A percentile compares a stretch with the other conserved stretches of the same genome.
Evolutionary conservation across 1,139 yeast species (phyloP).

Genomic region (Kodamaea arcana): DNA sequence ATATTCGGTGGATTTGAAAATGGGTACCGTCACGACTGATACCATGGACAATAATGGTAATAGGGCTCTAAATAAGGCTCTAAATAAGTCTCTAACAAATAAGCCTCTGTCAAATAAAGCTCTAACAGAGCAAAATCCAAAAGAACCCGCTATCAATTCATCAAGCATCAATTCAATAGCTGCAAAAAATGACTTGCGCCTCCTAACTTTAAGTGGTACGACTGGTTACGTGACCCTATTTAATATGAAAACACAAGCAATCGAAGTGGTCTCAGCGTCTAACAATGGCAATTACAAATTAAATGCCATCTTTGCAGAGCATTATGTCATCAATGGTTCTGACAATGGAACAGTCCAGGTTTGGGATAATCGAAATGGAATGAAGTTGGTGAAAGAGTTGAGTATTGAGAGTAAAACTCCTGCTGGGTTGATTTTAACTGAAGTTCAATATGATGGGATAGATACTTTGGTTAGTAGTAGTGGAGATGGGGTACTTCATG

Average conservation of each 20-base stretch:
- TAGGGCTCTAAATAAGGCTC: too few relatives aligned
- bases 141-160: too few relatives aligned
- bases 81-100: too few relatives aligned
- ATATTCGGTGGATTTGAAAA: constrained; percentile 26
- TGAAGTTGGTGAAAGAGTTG: constrained; percentile 3
- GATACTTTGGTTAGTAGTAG: constrained; percentile 18
- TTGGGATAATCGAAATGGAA: constrained; percentile 5
- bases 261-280: not conserved
- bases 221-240: not conserved
- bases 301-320: constrained; percentile 2
- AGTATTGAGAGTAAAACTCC: constrained; percentile 3
- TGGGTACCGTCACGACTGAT: constrained; percentile 15
- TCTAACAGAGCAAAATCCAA: too few relatives aligned
- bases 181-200: not conserved
- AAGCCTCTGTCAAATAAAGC: too few relatives aligned
- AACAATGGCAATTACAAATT: constrained; percentile 6
- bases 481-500: constrained; percentile 19
- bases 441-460: constrained; percentile 11
- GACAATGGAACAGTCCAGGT: constrained; percentile 9
- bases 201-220: not conserved
- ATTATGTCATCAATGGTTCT: constrained; percentile 8
- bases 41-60: not conserved
- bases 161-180: constrained; percentile 6
- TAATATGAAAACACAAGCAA: not conserved
- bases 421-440: constrained; percentile 10